Conservation (phyloP, 2,329 filamentous ascomycete species). For the Penicillium sp. region DNA sequence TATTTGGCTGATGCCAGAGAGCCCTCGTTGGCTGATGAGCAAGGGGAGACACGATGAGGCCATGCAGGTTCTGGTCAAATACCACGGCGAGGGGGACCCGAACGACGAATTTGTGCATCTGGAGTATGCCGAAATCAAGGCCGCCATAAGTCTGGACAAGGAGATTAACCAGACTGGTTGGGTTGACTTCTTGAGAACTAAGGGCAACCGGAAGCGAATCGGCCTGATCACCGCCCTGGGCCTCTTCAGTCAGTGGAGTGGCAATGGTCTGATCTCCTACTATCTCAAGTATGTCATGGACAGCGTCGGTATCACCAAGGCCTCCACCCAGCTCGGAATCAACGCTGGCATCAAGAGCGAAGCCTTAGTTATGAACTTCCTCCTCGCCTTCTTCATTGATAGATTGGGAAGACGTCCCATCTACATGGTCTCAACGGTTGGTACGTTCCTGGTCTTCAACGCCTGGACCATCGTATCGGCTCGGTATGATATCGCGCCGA, state of each 20-base stretch:
- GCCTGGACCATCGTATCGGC: conserved; percentile 39
- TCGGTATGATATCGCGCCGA: conserved; percentile 29
- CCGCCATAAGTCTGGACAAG: conserved; percentile 40
- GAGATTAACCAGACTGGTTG: conserved; percentile 47
- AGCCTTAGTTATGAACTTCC: conserved; percentile 33
- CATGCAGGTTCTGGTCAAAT: conserved; percentile 11
- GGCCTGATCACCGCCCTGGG: conserved; percentile 51
- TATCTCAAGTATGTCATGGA: conserved; percentile 38
- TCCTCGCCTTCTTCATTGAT: conserved; percentile 38
- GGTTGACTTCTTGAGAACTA: conserved; percentile 37
- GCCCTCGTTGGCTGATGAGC: conserved; percentile 14
- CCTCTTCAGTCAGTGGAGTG: conserved; percentile 56
- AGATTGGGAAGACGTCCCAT: conserved; percentile 40
- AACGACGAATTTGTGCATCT: conserved; percentile 12
- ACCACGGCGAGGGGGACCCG: conserved; percentile 17
- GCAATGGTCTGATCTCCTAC: conserved; percentile 44
- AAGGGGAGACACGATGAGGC: conserved; percentile 11
- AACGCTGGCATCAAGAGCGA: conserved; percentile 39
- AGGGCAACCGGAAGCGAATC: conserved; percentile 53
- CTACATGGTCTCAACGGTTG: conserved; percentile 38
- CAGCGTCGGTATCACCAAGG: conserved; percentile 35
- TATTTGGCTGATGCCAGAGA: conserved; percentile 15
- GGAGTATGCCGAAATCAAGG: conserved; percentile 20
- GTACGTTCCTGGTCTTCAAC: conserved; percentile 43
- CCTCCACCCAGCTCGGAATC: conserved; percentile 39